Evolutionary conservation across 768 basidiomycete genomes (phyloP).

Genomic region (Suillus plorans): DNA sequence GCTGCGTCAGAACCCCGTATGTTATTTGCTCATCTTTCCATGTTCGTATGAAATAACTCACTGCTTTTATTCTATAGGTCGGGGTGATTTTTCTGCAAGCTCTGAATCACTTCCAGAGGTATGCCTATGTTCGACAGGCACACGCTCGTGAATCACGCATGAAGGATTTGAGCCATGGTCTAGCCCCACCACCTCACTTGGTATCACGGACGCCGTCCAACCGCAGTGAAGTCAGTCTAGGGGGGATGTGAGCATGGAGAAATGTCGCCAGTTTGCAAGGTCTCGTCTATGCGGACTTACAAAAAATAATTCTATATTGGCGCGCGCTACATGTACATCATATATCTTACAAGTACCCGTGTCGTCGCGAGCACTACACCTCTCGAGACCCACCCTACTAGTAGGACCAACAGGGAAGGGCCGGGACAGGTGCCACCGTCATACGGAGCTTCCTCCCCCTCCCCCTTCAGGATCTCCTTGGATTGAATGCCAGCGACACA

Average conservation of each 20-base stretch:
- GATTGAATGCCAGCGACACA: not conserved
- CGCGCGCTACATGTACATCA: not conserved
- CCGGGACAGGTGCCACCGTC: not conserved
- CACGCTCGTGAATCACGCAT: constrained; percentile 56
- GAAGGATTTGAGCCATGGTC: constrained; percentile 33
- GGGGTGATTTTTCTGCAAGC: constrained; percentile 75
- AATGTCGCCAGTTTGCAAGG: not conserved
- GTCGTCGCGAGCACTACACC: not conserved
- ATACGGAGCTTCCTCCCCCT: too few relatives aligned
- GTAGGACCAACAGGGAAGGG: not conserved
- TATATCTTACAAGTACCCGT: not conserved
- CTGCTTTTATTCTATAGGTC: constrained; percentile 46
- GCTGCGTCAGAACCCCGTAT: constrained; percentile 72
- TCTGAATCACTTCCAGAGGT: constrained; percentile 87
- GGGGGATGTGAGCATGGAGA: constrained; percentile 26
- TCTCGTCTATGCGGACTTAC: not conserved
- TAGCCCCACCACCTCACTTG: constrained; percentile 32
- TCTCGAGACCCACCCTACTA: not conserved
- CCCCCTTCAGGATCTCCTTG: not conserved
- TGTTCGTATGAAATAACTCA: constrained; percentile 9
- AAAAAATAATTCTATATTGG: too few relatives aligned
- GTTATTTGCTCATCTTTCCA: constrained; percentile 22
- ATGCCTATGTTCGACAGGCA: constrained; percentile 84
- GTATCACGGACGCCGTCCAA: constrained; percentile 44
- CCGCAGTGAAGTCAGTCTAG: constrained; percentile 44